Base-by-base conservation (phyloP, 345 rosid genomes). In the Gossypium sturtianum region DNA sequence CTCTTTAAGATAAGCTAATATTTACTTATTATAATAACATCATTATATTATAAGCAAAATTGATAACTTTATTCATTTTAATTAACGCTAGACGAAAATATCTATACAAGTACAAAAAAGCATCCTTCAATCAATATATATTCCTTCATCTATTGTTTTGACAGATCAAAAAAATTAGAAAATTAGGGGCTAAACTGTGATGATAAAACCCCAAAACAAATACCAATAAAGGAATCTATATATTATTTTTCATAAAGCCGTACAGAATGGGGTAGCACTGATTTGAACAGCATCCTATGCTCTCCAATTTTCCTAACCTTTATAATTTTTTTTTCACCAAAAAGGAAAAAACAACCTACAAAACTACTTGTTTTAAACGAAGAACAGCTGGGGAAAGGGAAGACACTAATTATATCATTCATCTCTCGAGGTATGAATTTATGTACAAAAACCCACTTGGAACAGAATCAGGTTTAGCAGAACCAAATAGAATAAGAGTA, bases 261-360 rank as follows among this genome's bases (percentile, higher is more conserved):
- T 84, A 76, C 86, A 81, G 82, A 74, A 78, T 74, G 77, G 81
- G 75, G 75, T 79, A 78, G 78, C 86, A 77, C 83, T 78, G 85
- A 86, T 76, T 58, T 75, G 84, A 87, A 82, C 87, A 81, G 93
- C 80, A 86, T 80, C 88, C 91, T 79, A 86, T 84, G 89, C 77
- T 75, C 73, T 78, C 61, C 61, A 29, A 34, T 51, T 63, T 80
- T 80, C 62, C 25, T 29, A 73, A 20, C 68, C 69, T 45, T 49
- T 34, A 41, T 74, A 13, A 9, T 13, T 45, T 23, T 25, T 58
- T 44, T 48, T 29, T 27, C 59, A 17, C 41, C 2, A 34, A 34
- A 34, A 34, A 8, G 34, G 29, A 78, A 71, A 53, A 1, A 51
- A 51, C 15, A 22, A 1, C 41, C 38, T 68, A 16, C 34, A 41